These are phyloP conservation scores for Paraleonurus japonicus DNA, from an alignment of 257 asterid species.

Conservation along the genomic window DNA sequence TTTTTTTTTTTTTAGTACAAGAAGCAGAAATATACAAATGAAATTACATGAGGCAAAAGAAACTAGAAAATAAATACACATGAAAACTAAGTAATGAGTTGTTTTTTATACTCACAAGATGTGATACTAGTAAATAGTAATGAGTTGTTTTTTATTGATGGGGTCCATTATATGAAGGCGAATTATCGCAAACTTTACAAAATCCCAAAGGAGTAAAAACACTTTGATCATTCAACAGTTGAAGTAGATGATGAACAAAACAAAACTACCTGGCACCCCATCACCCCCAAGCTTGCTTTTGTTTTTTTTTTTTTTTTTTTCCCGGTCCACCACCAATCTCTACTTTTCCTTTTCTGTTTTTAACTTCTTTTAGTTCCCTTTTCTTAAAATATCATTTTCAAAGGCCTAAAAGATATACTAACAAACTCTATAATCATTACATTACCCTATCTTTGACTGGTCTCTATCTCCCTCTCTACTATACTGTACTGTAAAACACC, in stretches of 20 bases:
- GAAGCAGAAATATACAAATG: too few species aligned
- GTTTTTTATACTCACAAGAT: too few species aligned
- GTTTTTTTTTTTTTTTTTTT: conserved; percentile 16
- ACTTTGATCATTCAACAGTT: conserved; percentile 34
- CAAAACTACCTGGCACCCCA: conserved; percentile 40
- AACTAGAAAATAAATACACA: too few species aligned
- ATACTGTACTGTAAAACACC: not conserved
- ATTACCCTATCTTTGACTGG: conserved; percentile 59
- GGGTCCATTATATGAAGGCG: conserved; percentile 27
- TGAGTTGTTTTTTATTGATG: not conserved
- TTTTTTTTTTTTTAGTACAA: too few species aligned
- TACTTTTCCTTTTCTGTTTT: conserved; percentile 45
- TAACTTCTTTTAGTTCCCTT: conserved; percentile 29
- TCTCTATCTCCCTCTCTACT: conserved; percentile 16
- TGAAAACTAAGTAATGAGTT: too few species aligned
- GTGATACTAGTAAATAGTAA: too few species aligned
- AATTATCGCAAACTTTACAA: conserved; percentile 24
- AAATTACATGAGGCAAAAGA: too few species aligned
- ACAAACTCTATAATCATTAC: conserved; percentile 45
- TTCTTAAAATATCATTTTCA: conserved; percentile 56
- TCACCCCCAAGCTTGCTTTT: conserved; percentile 17
- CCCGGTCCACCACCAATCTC: conserved; percentile 34
- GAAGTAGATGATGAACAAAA: conserved; percentile 6
- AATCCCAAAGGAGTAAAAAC: conserved; percentile 31
- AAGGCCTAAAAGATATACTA: conserved; percentile 27